Conservation (phyloP, 306 rosid species). For the Vigna angularis region DNA sequence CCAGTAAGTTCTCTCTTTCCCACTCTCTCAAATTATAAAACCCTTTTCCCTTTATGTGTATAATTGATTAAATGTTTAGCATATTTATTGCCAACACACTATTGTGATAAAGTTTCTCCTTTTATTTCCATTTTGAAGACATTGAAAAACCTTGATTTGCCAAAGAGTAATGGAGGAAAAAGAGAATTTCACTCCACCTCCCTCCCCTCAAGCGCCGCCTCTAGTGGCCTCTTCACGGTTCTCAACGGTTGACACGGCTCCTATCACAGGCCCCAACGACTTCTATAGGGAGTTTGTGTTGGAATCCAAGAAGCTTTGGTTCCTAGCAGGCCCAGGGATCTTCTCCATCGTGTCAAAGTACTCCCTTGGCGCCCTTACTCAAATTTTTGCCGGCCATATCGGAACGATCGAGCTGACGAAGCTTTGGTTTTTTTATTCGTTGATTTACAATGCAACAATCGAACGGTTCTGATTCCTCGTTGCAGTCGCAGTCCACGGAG, state of each 20-base stretch:
- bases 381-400: slow-evolving; percentile 80
- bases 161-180: slow-evolving; percentile 61
- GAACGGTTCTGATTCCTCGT: slow-evolving; percentile 77
- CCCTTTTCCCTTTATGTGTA: neutral
- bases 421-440: neutral
- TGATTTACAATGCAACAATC: slow-evolving; percentile 75
- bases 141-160: slow-evolving; percentile 39
- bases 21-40: neutral
- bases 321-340: slow-evolving; percentile 85
- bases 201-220: too few relatives aligned
- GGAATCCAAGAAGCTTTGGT: slow-evolving; percentile 80
- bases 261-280: slow-evolving; percentile 46
- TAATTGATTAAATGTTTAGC: neutral
- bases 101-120: neutral
- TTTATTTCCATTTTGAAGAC: slow-evolving; percentile 2
- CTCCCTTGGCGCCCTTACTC: slow-evolving; percentile 89
- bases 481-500: slow-evolving; percentile 33
- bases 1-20: neutral
- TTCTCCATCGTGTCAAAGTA: slow-evolving; percentile 79
- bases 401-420: slow-evolving; percentile 68
- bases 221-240: too few relatives aligned
- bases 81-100: neutral
- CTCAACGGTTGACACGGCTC: slow-evolving; percentile 52
- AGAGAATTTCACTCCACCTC: slow-evolving; percentile 17
- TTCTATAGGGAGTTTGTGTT: slow-evolving; percentile 50